phyloP scores from a whole-genome alignment of 306 rosid genomes.

The Medicago ruthenica region DNA sequence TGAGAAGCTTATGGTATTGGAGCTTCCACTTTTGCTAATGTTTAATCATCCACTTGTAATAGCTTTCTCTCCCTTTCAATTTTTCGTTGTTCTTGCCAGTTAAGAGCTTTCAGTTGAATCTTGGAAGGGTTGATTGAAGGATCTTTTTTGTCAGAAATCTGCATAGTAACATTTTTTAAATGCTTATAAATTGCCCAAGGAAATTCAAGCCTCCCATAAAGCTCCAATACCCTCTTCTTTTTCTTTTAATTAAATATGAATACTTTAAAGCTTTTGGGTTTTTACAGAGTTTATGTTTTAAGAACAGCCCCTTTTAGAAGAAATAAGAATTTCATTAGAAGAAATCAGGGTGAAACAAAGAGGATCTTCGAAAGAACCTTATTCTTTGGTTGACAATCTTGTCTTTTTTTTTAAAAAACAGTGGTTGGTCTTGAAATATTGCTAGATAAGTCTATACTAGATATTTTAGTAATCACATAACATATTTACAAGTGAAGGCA shows the following conservation, averaged over 20 bases:
- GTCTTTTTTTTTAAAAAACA: too few relatives aligned
- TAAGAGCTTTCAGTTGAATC: constrained; percentile 55
- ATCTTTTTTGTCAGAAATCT: constrained; percentile 54
- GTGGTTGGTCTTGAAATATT: too few relatives aligned
- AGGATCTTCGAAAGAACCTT: too few relatives aligned
- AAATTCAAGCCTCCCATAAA: background rate
- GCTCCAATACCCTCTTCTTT: background rate
- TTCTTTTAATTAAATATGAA: background rate
- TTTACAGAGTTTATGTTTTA: too few relatives aligned
- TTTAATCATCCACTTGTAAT: constrained; percentile 74
- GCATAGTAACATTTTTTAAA: constrained; percentile 6
- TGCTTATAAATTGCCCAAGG: background rate
- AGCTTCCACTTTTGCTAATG: constrained; percentile 76
- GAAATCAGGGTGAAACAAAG: too few relatives aligned
- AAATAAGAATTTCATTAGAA: too few relatives aligned
- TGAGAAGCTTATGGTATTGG: constrained; percentile 84
- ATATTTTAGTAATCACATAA: too few relatives aligned
- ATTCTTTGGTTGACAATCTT: too few relatives aligned
- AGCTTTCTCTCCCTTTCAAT: constrained; percentile 74
- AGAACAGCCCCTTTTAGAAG: too few relatives aligned
- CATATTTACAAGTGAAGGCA: too few relatives aligned
- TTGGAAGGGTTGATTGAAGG: constrained; percentile 50
- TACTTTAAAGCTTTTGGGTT: too few relatives aligned
- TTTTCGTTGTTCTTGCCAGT: constrained; percentile 80
- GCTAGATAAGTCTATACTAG: too few relatives aligned